These are phyloP conservation scores for Rhodocollybia butyracea DNA, from an alignment of 768 basidiomycete species.

Conservation along the genomic window DNA sequence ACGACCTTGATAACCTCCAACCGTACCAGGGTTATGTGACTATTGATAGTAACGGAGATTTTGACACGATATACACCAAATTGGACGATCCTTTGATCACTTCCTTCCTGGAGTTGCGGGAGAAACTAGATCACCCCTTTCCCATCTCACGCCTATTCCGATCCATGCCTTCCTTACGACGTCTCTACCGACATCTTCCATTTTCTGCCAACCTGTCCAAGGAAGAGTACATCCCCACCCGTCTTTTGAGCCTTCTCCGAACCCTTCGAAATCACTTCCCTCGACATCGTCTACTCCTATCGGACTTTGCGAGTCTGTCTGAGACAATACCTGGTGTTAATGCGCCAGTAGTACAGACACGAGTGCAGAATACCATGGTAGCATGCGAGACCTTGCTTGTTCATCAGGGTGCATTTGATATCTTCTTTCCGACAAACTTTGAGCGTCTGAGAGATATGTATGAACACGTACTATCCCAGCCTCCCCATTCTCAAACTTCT, in stretches of 20 bases:
- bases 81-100: constrained; percentile 82
- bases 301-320: constrained; percentile 88
- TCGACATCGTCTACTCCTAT: constrained; percentile 87
- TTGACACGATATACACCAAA: constrained; percentile 76
- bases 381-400: constrained; percentile 91
- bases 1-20: constrained; percentile 72
- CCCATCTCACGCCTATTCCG: constrained; percentile 56
- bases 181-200: constrained; percentile 67
- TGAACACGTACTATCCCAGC: constrained; percentile 72
- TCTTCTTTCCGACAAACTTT: constrained; percentile 97
- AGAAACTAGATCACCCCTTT: constrained; percentile 51
- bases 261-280: constrained; percentile 84
- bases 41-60: constrained; percentile 78
- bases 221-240: constrained; percentile 92
- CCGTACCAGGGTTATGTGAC: constrained; percentile 85
- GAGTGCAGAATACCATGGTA: constrained; percentile 79
- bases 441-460: constrained; percentile 85
- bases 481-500: constrained; percentile 16
- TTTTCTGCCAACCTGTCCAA: constrained; percentile 86
- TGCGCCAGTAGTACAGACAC: constrained; percentile 95
- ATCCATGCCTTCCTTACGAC: constrained; percentile 54
- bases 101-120: constrained; percentile 72
- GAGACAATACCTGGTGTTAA: constrained; percentile 75
- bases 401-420: constrained; percentile 95
- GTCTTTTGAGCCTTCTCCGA: constrained; percentile 79